Evolutionary conservation across 164 flowering plant genomes (phyloP), one percentile per base, ranked within the genome.

Genomic region (Litsea cubeba): DNA sequence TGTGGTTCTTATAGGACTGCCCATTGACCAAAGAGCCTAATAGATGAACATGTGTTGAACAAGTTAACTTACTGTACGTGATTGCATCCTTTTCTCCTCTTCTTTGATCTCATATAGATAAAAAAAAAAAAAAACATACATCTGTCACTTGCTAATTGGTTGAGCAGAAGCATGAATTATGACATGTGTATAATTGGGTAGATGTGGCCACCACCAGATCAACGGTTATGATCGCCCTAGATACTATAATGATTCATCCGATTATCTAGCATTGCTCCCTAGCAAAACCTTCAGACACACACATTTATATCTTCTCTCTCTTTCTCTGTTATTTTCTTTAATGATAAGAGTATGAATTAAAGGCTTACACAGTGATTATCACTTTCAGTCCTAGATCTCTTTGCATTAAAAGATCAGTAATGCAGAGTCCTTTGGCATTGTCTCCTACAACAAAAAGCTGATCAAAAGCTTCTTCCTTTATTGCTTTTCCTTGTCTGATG

Each of bases 401-500:
- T 25, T 51, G 60, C 17, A 50, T 40, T 32, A 66, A 65, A n/a
- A 67, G 65, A 76, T 57, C 65, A 71, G 60, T 23, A 71, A 63
- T 71, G 65, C 65, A 71, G 71, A 57, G 76, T 69, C 76, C 76
- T 70, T 67, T 12, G 69, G 24, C 62, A 22, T 73, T 73, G 63
- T 50, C 64, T 60, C 65, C 63, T 72, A 73, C 46, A 15, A 15
- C 46, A 15, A 73, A 63, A 73, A 69, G 72, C 72, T 69, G 77
- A 69, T 40, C 68, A 69, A 75, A 75, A 62, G 74, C 78, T 71
- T 71, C 70, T 65, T 76, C 67, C 76, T 74, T 70, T 18, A 50
- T 50, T 70, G 60, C 69, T 65, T 71, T 71, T 58, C 54, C 22
- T 32, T 69, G 35, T 24, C 57, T 69, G 35, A 62, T 25, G n/a